Evolutionary conservation across 768 basidiomycete genomes (phyloP), one percentile per base, ranked within the genome.

Genomic region (Boletales sp.): DNA sequence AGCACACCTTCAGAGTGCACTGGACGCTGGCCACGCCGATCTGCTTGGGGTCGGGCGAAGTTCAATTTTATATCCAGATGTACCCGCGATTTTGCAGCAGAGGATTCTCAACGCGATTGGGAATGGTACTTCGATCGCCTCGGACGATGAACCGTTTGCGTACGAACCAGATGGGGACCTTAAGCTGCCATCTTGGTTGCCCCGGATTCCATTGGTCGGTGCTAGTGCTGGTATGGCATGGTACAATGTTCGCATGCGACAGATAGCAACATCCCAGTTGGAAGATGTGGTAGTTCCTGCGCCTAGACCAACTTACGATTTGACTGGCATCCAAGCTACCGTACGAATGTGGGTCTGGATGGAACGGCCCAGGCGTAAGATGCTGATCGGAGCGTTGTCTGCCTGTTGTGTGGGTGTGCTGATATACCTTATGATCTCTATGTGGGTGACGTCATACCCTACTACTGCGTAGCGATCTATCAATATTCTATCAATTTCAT

Each of bases 11-110:
- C 66, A 73, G 11, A 63, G 69, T 14, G 86, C 79, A 1, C 73
- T 91, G 14, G 54, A 61, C 0, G 68, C 76, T 9, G 68, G 67
- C 6, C 81, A 90, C 50, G 79, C 90, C 0, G 77, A 94, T 64
- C 72, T 94, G 19, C 72, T 92, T 30, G 93, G 93, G 0, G 72
- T 94, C 15, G 93, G 83, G 7, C 75, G 93, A 48, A 73, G 74
- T 13, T 77, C 90, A 0, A 67, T 89, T 17, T 64, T 82, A 8
- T 74, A 74, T 50, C 90, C 92, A 0, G 68, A 80, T 42, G 66
- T 88, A 32, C 87, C 88, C 0, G 54, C 43, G 43, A 27, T 68
- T 64, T 55, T 77, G 71, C 59, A 30, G 11, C 27, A 54, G 37
- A 54, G 58, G 32, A 43, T 47, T 17, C 29, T 46, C 30, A n/a